Conservation (phyloP, 2,329 filamentous ascomycete genomes). For the Hypoxylon sp. region DNA sequence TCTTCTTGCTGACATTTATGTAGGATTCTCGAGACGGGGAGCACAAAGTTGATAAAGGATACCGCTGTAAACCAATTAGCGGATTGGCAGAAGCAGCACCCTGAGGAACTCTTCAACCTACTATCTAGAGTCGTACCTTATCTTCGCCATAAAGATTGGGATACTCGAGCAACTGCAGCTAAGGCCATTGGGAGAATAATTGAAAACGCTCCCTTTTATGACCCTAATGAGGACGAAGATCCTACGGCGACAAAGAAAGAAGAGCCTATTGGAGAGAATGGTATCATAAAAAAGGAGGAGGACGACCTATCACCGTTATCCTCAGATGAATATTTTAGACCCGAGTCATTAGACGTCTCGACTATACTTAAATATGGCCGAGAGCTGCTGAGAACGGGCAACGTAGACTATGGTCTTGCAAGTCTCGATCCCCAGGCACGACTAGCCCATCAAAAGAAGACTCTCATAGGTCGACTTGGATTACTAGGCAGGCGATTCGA, state of each 20-base stretch:
- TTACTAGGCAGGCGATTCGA: slow-evolving; percentile 87
- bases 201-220: slow-evolving; percentile 87
- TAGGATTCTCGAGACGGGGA: slow-evolving; percentile 96
- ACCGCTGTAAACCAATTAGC: slow-evolving; percentile 97
- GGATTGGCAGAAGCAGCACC: slow-evolving; percentile 98
- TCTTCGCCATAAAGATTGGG: slow-evolving; percentile 95
- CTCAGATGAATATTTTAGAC: slow-evolving; percentile 75
- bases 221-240: slow-evolving; percentile 85
- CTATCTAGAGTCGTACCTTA: slow-evolving; percentile 96
- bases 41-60: slow-evolving; percentile 94
- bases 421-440: slow-evolving; percentile 85
- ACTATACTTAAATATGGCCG: slow-evolving; percentile 87
- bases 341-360: slow-evolving; percentile 82
- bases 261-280: slow-evolving; percentile 58
- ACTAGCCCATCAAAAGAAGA: slow-evolving; percentile 90
- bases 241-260: slow-evolving; percentile 62
- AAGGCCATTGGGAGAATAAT: slow-evolving; percentile 96
- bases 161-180: slow-evolving; percentile 92
- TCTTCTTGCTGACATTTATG: slow-evolving; percentile 27
- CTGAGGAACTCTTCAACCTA: slow-evolving; percentile 96
- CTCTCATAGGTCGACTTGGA: slow-evolving; percentile 83
- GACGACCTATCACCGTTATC: slow-evolving; percentile 64
- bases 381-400: slow-evolving; percentile 85
- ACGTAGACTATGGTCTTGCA: slow-evolving; percentile 87
- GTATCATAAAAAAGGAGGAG: slow-evolving; percentile 73